These are phyloP conservation scores for Cyberlindnera euphorbiiphila DNA, from an alignment of 805 yeast species.

Conservation along the genomic window DNA sequence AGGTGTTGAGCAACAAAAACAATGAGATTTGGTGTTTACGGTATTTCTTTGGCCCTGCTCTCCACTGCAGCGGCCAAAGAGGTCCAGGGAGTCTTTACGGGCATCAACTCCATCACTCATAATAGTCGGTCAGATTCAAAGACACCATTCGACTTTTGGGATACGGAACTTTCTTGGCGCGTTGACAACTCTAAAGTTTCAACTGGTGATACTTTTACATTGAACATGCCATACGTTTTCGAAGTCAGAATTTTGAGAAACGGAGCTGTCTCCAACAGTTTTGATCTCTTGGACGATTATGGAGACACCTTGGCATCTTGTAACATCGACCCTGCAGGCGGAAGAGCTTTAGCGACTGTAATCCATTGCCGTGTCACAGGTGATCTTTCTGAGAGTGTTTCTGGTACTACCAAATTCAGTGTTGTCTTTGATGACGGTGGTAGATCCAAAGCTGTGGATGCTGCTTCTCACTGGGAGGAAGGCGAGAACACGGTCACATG, in stretches of 20 bases:
- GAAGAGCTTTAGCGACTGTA: conserved; percentile 4
- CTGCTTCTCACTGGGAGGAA: conserved; percentile 12
- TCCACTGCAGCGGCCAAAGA: no score
- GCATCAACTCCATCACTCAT: conserved; percentile 9
- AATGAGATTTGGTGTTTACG: no score
- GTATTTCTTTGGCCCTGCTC: no score
- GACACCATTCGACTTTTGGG: conserved; percentile 11
- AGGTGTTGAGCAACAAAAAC: no score
- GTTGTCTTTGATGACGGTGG: conserved; percentile 17
- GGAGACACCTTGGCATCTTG: conserved; percentile 15
- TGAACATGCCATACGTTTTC: conserved; percentile 18
- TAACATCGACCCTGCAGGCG: conserved; percentile 14
- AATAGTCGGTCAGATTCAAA: not conserved
- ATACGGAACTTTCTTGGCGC: conserved; percentile 7
- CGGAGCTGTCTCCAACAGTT: conserved; percentile 4
- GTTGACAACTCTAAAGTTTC: conserved; percentile 6
- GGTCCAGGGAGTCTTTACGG: conserved; percentile 10
- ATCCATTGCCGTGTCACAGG: conserved; percentile 11
- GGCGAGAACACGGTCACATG: conserved; percentile 17
- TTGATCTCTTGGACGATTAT: conserved; percentile 8
- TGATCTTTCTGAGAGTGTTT: conserved; percentile 5
- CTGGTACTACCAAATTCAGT: conserved; percentile 10
- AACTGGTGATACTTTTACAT: conserved; percentile 17
- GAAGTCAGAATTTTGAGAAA: conserved; percentile 12
- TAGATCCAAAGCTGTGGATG: conserved; percentile 3